A percentile compares a stretch with the other conserved stretches of the same genome.
Evolutionary conservation across 306 rosid genomes (phyloP).

Genomic region (Acmispon strigosus): DNA sequence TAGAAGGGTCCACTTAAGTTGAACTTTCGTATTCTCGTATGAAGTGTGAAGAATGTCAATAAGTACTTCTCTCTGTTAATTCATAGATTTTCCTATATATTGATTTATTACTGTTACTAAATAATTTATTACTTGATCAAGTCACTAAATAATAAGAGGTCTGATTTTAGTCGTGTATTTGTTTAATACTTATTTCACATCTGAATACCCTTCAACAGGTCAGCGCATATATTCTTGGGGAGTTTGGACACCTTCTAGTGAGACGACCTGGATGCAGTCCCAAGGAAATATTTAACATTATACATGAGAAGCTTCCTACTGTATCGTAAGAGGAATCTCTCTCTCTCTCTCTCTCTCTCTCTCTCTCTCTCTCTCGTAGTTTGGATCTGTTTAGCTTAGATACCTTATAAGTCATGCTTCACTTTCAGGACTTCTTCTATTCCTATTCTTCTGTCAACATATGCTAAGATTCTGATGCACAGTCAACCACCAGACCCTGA

Average conservation of each 20-base stretch:
- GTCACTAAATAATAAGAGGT: slow-evolving; percentile 5
- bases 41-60: slow-evolving; percentile 10
- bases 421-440: slow-evolving; percentile 74
- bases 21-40: background rate
- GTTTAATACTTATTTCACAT: slow-evolving; percentile 7
- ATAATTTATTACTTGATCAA: slow-evolving; percentile 2
- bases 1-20: background rate
- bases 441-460: slow-evolving; percentile 92
- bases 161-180: background rate
- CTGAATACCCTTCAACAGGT: slow-evolving; percentile 58
- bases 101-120: slow-evolving; percentile 2
- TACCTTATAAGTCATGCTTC: slow-evolving; percentile 25
- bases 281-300: slow-evolving; percentile 71
- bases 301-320: slow-evolving; percentile 98
- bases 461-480: slow-evolving; percentile 98
- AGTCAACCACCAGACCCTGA: slow-evolving; percentile 94
- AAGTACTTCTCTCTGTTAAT: background rate
- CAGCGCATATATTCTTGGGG: slow-evolving; percentile 95
- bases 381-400: background rate
- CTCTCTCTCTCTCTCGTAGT: background rate
- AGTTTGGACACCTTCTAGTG: slow-evolving; percentile 93
- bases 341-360: slow-evolving; percentile 2
- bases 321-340: slow-evolving; percentile 64
- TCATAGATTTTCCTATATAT: slow-evolving; percentile 9
- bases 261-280: slow-evolving; percentile 93